Evolutionary conservation across 192 early-diverging fungal genomes (phyloP), one percentile per base, ranked within the genome.

Genomic region (Ambispora gerdemannii): DNA sequence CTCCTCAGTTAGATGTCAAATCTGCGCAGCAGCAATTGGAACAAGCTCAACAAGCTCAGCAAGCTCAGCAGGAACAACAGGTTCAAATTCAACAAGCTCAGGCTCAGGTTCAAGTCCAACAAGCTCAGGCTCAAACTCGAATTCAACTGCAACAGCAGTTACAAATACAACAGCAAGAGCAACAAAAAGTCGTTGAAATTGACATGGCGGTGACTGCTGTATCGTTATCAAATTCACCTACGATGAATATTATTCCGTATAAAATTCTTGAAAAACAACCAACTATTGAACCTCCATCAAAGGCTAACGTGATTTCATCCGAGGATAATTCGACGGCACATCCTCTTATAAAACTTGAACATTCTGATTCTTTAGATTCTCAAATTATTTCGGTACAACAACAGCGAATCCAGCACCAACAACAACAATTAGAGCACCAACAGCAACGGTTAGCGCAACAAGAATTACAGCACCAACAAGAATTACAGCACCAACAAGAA

Each of bases 81-180:
- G 6, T 15, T 43, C 38, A 43, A 43, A 43, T 43, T 43, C 38
- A 43, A 15, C 38, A 43, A 43, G n/a, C n/a, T n/a, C 50, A 50
- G 22, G 50, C 50, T 1, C 50, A 50, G 2, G 50, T 20, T 1
- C 50, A 50, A 20, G 50, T 20, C 2, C 50, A 50, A 50, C 50
- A 50, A 20, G 50, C 50, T n/a, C 50, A 50, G 50, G 50, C 50
- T 50, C 50, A 50, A 50, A 50, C n/a, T n/a, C n/a, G n/a, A 58
- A 4, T 3, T 58, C 55, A 58, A 24, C 13, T 27, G 28, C 13
- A 58, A 13, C 55, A 13, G 2, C 24, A 24, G 11, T 10, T 27
- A 1, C 55, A 58, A 58, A 20, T 27, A 0, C 24, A 2, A 58
- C 24, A 58, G 2, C 2, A 58, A 20, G 0, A 58, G 4, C 13